These are phyloP conservation scores for Acanthamoeba culbertsoni DNA, from an alignment of 208 protist species.

Conservation along the genomic window DNA sequence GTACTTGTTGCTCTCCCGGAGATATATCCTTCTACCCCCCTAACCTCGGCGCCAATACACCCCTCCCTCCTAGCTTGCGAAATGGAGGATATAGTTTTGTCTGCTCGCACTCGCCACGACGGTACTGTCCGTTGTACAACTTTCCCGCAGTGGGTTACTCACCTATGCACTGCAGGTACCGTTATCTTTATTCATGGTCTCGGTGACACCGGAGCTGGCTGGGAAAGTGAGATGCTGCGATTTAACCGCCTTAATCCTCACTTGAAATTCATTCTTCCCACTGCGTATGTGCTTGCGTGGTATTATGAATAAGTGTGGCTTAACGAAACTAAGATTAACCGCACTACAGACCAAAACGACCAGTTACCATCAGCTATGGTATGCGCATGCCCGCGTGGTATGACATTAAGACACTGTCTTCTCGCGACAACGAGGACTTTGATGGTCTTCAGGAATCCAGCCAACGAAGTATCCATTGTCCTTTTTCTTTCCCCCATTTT, in stretches of 20 bases:
- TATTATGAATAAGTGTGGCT: background rate
- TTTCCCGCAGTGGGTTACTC: background rate
- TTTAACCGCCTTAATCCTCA: constrained; percentile 79
- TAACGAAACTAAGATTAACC: background rate
- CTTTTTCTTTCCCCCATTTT: background rate
- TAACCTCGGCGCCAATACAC: too few species aligned
- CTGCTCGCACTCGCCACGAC: background rate
- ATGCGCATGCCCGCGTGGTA: constrained; percentile 91
- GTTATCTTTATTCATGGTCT: constrained; percentile 92
- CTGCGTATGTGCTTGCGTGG: constrained; percentile 71
- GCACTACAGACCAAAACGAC: constrained; percentile 70
- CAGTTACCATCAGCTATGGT: constrained; percentile 90
- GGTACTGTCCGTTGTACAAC: background rate
- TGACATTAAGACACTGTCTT: constrained; percentile 85
- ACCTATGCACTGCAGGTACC: constrained; percentile 32
- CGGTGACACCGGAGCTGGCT: constrained; percentile 89
- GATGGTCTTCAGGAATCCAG: constrained; percentile 21
- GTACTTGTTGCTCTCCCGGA: too few species aligned
- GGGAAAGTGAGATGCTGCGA: constrained; percentile 67
- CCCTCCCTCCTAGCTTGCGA: too few species aligned
- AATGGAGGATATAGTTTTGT: background rate
- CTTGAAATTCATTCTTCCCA: constrained; percentile 91
- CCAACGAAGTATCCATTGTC: constrained; percentile 9
- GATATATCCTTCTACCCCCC: too few species aligned
- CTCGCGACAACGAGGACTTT: constrained; percentile 54